Conservation (phyloP, 345 rosid species). For the Brassica cretica region DNA sequence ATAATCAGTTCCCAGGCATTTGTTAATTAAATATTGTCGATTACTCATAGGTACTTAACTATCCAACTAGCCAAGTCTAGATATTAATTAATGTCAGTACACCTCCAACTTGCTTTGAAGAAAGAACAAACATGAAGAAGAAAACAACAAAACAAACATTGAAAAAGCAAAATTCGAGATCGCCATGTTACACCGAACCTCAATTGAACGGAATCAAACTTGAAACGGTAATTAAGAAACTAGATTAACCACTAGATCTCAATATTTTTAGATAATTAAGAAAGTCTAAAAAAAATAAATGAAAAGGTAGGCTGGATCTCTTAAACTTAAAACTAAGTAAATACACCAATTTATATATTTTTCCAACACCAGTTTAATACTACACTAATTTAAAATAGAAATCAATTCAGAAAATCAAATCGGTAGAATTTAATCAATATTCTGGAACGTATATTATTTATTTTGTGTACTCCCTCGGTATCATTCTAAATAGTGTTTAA, state of each 20-base stretch:
- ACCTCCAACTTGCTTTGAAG: not conserved
- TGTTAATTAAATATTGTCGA: constrained; percentile 26
- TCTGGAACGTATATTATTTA: no score
- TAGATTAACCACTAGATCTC: not conserved
- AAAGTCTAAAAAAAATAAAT: not conserved
- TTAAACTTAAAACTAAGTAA: not conserved
- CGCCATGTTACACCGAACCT: not conserved
- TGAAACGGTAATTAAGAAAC: not conserved
- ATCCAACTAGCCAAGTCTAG: constrained; percentile 22
- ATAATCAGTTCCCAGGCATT: constrained; percentile 31
- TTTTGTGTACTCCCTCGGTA: no score
- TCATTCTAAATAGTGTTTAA: no score
- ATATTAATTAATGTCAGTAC: constrained; percentile 6
- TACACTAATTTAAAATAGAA: no score
- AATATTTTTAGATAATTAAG: not conserved
- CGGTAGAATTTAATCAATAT: no score
- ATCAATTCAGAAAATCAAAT: no score
- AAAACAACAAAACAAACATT: not conserved
- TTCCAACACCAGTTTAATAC: no score
- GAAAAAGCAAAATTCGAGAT: not conserved
- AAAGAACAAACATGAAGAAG: not conserved
- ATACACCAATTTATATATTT: not conserved
- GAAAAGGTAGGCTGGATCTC: not conserved
- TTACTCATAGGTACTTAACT: constrained; percentile 24
- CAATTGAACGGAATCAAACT: not conserved